phyloP scores from a whole-genome alignment of 73 alveolate genomes.

The Paraurostyla sp. region DNA sequence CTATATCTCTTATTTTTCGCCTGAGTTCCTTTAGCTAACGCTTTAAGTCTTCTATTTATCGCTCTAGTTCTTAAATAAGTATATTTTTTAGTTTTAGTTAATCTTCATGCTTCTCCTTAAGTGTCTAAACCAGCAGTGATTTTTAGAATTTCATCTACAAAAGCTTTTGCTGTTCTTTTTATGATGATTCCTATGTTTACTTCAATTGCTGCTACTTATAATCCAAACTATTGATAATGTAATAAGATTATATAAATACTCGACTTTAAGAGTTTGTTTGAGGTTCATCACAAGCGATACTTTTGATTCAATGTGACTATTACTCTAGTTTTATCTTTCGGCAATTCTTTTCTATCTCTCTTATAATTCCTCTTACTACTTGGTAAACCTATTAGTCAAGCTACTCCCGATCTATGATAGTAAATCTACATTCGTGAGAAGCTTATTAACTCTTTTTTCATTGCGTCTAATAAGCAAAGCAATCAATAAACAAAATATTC shows the following conservation, averaged over 20 bases:
- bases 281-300: not conserved
- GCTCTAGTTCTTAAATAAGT: not conserved
- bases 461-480: not conserved
- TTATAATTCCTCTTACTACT: not conserved
- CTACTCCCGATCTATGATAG: not conserved
- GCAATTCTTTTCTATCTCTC: not conserved
- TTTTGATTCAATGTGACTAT: not conserved
- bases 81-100: not conserved
- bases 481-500: too few species aligned
- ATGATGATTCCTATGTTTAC: not conserved
- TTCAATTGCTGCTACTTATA: not conserved
- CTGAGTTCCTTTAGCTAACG: not conserved
- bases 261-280: not conserved
- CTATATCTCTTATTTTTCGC: not conserved
- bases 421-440: not conserved
- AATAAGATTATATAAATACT: not conserved
- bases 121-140: not conserved
- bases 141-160: not conserved
- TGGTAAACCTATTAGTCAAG: not conserved
- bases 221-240: not conserved
- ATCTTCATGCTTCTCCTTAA: not conserved
- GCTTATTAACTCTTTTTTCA: constrained; percentile 9
- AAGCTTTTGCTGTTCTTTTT: not conserved
- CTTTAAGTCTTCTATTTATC: not conserved
- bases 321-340: not conserved